Evolutionary conservation across 2,329 filamentous ascomycete species (phyloP).

Genomic region (Daldinia eschscholtzii): DNA sequence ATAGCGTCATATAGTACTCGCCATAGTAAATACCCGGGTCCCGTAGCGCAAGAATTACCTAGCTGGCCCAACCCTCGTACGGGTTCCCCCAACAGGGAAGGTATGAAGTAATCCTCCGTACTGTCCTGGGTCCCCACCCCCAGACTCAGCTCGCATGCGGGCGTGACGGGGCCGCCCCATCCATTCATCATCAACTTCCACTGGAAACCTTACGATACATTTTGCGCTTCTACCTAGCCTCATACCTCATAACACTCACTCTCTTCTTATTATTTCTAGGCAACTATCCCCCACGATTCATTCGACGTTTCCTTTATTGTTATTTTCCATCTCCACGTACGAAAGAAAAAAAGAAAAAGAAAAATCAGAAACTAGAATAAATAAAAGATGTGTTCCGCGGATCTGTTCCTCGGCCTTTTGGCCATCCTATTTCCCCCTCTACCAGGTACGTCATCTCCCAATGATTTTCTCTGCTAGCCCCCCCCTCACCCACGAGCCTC

Average conservation of each 20-base stretch:
- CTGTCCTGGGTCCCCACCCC: conserved; percentile 10
- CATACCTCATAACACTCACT: background rate
- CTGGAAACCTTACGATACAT: conserved; percentile 26
- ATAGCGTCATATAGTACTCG: background rate
- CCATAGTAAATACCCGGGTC: background rate
- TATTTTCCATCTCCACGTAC: background rate
- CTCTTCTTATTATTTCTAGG: background rate
- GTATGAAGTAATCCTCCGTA: conserved; percentile 30
- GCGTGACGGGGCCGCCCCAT: background rate
- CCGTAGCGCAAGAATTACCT: conserved; percentile 20
- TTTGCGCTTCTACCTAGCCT: conserved; percentile 3
- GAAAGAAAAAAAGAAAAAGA: background rate
- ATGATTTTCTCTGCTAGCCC: background rate
- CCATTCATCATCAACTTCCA: conserved; percentile 25
- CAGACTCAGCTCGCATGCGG: conserved; percentile 22
- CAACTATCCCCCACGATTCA: background rate
- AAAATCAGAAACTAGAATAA: background rate
- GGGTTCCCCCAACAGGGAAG: conserved; percentile 16
- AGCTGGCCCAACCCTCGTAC: conserved; percentile 19
- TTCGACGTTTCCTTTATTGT: background rate
- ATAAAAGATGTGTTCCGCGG: conserved; percentile 68
- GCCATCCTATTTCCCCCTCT: conserved; percentile 75
- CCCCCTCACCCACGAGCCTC: conserved; percentile 15
- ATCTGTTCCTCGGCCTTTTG: conserved; percentile 73
- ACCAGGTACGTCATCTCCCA: conserved; percentile 64